Evolutionary conservation across 257 asterid species (phyloP).

Genomic region (Pogostemon cablin): DNA sequence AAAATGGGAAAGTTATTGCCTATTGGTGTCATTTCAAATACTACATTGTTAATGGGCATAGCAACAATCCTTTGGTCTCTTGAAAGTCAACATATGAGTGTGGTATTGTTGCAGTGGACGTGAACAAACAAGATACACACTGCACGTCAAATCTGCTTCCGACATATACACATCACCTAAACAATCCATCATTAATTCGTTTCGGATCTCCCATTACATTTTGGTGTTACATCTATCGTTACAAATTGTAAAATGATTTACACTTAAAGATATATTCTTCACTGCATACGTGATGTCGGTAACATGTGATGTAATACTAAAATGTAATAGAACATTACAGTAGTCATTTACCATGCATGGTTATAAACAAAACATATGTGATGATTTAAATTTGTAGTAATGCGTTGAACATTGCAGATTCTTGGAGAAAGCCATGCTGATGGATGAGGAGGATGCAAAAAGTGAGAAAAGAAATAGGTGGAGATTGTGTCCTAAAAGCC

Average conservation of each 20-base stretch:
- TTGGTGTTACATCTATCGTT: no score
- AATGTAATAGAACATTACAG: no score
- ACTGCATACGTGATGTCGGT: no score
- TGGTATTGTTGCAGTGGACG: neutral
- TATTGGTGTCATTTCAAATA: slow-evolving; percentile 1
- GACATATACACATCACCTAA: slow-evolving; percentile 6
- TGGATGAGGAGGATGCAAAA: slow-evolving; percentile 43
- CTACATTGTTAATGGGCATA: neutral
- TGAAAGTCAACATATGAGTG: slow-evolving; percentile 20
- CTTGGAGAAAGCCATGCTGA: slow-evolving; percentile 46
- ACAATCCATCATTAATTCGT: neutral
- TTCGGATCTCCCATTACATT: no score
- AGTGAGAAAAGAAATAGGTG: slow-evolving; percentile 45
- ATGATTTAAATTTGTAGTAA: no score
- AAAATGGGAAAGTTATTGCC: neutral
- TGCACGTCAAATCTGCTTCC: slow-evolving; percentile 4
- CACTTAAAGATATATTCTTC: no score
- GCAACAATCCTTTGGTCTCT: neutral
- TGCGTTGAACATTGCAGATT: slow-evolving; percentile 30
- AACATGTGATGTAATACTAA: no score
- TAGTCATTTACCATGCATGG: no score
- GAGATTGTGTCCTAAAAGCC: slow-evolving; percentile 45
- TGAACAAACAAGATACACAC: slow-evolving; percentile 14
- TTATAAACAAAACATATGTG: no score
- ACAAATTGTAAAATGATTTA: no score